These are phyloP conservation scores for Sugiyamaella novakii DNA, from an alignment of 1,139 yeast species.

Conservation along the genomic window DNA sequence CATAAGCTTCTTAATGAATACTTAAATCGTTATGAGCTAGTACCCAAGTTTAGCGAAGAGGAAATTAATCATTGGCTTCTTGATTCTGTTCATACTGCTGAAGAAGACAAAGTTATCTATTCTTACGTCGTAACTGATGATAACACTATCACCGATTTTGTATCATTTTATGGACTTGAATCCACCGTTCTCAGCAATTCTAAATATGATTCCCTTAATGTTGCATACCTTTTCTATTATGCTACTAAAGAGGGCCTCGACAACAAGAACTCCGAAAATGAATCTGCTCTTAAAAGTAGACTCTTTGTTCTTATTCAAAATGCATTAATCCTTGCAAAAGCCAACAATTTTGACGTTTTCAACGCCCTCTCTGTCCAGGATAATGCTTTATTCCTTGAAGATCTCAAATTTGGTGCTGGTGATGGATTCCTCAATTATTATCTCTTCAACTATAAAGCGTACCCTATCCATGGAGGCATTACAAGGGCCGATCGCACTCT, in stretches of 20 bases:
- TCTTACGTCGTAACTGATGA: slow-evolving; percentile 75
- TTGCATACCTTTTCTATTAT: slow-evolving; percentile 88
- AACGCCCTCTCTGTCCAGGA: slow-evolving; percentile 92
- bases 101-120: slow-evolving; percentile 59
- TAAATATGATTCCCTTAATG: slow-evolving; percentile 68
- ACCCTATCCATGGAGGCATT: slow-evolving; percentile 80
- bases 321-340: slow-evolving; percentile 74
- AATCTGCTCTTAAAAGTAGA: slow-evolving; percentile 53
- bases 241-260: slow-evolving; percentile 52
- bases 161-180: slow-evolving; percentile 87
- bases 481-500: slow-evolving; percentile 54
- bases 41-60: slow-evolving; percentile 66
- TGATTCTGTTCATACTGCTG: slow-evolving; percentile 45
- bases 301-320: slow-evolving; percentile 65
- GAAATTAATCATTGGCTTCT: slow-evolving; percentile 86
- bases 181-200: slow-evolving; percentile 77
- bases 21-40: slow-evolving; percentile 69
- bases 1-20: slow-evolving; percentile 59
- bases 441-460: slow-evolving; percentile 83
- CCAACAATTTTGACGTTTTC: slow-evolving; percentile 77
- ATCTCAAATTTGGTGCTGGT: slow-evolving; percentile 88
- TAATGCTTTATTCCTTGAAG: slow-evolving; percentile 76
- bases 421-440: slow-evolving; percentile 92
- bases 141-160: slow-evolving; percentile 73
- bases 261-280: slow-evolving; percentile 27